Evolutionary conservation across 805 yeast genomes (phyloP).

Genomic region (Huiozyma sinensis): DNA sequence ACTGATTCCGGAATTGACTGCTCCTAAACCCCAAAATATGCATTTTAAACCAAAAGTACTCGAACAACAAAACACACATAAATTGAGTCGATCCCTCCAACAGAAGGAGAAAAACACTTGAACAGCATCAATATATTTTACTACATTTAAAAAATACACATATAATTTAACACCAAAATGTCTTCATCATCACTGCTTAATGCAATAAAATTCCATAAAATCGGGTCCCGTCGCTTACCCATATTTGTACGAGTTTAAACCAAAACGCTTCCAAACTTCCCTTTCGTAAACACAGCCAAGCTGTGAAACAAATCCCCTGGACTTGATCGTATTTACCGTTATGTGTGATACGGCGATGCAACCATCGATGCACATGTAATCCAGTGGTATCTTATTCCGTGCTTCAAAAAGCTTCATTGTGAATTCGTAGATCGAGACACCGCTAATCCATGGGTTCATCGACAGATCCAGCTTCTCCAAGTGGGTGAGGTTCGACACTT

Average conservation of each 20-base stretch:
- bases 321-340: conserved; percentile 17
- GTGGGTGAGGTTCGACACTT: conserved; percentile 7
- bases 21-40: no score
- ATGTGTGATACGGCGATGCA: conserved; percentile 22
- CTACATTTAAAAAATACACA: no score
- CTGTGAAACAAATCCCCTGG: conserved; percentile 12
- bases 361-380: conserved; percentile 17
- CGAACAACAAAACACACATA: no score
- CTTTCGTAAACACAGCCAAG: conserved; percentile 22
- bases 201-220: background rate
- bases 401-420: conserved; percentile 9
- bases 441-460: conserved; percentile 22
- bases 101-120: background rate
- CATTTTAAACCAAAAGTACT: no score
- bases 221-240: conserved; percentile 1
- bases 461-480: conserved; percentile 21
- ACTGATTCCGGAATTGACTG: no score
- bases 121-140: no score
- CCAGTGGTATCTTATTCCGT: conserved; percentile 10
- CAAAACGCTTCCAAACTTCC: conserved; percentile 23
- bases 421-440: conserved; percentile 24
- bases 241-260: conserved; percentile 20
- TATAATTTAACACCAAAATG: no score
- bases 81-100: no score
- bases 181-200: no score